A percentile compares a stretch with the other conserved stretches of the same genome.
Evolutionary conservation across 176 grass and related monocot species (phyloP).

Genomic region (Saccharum officinarum): DNA sequence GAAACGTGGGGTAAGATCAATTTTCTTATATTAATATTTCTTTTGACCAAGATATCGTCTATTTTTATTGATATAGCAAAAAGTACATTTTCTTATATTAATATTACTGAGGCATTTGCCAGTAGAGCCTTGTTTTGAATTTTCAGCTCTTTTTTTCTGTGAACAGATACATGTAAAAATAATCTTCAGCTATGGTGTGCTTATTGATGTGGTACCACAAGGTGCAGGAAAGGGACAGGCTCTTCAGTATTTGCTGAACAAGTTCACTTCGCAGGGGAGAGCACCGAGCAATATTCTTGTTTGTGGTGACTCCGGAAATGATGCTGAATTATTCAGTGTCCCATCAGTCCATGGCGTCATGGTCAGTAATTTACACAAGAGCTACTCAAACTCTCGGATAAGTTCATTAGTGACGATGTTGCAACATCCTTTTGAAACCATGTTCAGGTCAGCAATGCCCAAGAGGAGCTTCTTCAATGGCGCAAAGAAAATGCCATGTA

Average conservation of each 20-base stretch:
- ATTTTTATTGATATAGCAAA: too few species aligned
- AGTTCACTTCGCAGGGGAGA: conserved; percentile 57
- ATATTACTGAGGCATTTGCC: background rate
- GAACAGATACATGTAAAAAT: conserved; percentile 75
- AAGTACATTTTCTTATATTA: background rate
- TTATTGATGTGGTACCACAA: conserved; percentile 73
- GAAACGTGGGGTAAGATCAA: conserved; percentile 49
- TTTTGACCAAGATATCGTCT: too few species aligned
- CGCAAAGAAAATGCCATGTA: conserved; percentile 57
- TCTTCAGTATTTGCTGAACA: conserved; percentile 81
- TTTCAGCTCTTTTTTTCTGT: conserved; percentile 14
- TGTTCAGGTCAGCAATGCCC: conserved; percentile 84
- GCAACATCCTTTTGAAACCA: conserved; percentile 21
- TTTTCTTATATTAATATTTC: background rate
- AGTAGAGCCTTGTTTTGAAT: background rate
- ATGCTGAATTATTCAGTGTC: conserved; percentile 72
- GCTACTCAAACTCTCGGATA: background rate
- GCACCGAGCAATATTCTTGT: conserved; percentile 64
- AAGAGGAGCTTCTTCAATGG: conserved; percentile 87
- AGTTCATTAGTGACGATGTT: background rate
- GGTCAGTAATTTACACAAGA: conserved; percentile 46
- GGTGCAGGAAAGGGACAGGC: conserved; percentile 80
- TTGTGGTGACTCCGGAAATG: conserved; percentile 81
- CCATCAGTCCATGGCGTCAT: conserved; percentile 71
- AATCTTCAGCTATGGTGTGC: conserved; percentile 67